Evolutionary conservation across 1,284 basidiomycete species (phyloP), one percentile per base, ranked within the genome.

Genomic region (Taiwanofungus camphoratus): DNA sequence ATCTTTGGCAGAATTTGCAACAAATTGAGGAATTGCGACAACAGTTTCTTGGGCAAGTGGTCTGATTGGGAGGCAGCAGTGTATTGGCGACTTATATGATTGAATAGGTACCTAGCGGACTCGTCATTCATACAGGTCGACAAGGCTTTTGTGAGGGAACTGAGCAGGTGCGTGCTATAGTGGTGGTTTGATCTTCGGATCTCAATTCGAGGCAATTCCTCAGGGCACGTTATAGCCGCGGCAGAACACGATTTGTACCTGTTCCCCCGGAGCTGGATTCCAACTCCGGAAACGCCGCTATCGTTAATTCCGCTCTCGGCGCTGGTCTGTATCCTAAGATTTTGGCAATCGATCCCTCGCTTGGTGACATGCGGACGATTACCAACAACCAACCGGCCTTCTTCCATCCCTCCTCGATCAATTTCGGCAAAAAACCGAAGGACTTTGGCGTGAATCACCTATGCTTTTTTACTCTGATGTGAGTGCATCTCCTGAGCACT

Each of bases 1-100:
- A 22, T 32, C 16, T 42, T 20, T 29, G 32, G 2, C 63, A 94
- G 81, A 97, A 92, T 56, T 67, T 99, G 44, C 83, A 92, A 62
- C 92, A 97, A 62, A 96, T 99, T 37, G 96, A 99, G 61, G 96
- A 99, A 59, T 74, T 99, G 22, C 82, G 95, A 5, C 92, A 96
- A 58, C 95, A 98, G 62, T 87, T 96, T 54, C 71, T 98, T 31
- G 81, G 87, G 74, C 89, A 53, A 52, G 67, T 56, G 16, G 22
- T 4, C 33, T 30, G 9, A 15, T 11, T 8, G n/a, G 12, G 37
- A 12, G 21, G 18, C 24, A 39, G 5, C 22, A 27, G 16, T 15
- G 15, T 19, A 34, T 27, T 24, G 20, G 38, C 11, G 13, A 13
- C 29, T 5, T 22, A n/a, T n/a, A n/a, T n/a, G n/a, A 39, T 54